phyloP scores from a whole-genome alignment of 352 stramenopile species.

The Globisporangium orthogonon region DNA sequence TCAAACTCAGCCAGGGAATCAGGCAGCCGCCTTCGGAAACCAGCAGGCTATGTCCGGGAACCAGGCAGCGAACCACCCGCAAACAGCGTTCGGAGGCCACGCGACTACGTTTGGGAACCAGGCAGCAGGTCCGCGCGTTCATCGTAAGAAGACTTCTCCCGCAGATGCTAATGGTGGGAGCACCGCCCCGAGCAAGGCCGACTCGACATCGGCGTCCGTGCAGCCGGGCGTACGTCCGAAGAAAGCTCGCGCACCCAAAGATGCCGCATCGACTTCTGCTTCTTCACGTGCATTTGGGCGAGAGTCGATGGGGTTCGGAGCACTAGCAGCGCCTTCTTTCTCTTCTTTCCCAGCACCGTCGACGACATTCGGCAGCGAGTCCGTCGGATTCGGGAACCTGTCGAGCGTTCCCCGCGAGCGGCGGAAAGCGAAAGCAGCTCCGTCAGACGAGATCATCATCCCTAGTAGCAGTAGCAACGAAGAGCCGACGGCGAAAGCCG shows the following conservation, averaged over 20 bases:
- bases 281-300: not conserved
- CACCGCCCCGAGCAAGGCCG: not conserved
- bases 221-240: not conserved
- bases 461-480: constrained; percentile 7
- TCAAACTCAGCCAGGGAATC: no score
- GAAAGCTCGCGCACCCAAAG: not conserved
- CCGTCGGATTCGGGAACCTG: not conserved
- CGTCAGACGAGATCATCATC: not conserved
- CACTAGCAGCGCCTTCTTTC: not conserved
- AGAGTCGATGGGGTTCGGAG: constrained; percentile 2
- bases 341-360: constrained; percentile 10
- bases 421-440: not conserved
- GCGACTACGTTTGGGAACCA: not conserved
- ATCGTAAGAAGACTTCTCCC: not conserved
- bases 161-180: not conserved
- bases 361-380: constrained; percentile 21
- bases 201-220: not conserved
- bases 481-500: constrained; percentile 35
- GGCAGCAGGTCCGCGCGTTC: not conserved
- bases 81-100: not conserved
- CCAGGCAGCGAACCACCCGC: not conserved
- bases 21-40: not conserved
- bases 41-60: not conserved
- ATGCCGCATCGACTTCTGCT: not conserved
- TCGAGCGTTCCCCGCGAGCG: not conserved